These are phyloP conservation scores for Hyphodiscus sp. DNA, from an alignment of 2,329 filamentous ascomycete genomes.

Conservation along the genomic window DNA sequence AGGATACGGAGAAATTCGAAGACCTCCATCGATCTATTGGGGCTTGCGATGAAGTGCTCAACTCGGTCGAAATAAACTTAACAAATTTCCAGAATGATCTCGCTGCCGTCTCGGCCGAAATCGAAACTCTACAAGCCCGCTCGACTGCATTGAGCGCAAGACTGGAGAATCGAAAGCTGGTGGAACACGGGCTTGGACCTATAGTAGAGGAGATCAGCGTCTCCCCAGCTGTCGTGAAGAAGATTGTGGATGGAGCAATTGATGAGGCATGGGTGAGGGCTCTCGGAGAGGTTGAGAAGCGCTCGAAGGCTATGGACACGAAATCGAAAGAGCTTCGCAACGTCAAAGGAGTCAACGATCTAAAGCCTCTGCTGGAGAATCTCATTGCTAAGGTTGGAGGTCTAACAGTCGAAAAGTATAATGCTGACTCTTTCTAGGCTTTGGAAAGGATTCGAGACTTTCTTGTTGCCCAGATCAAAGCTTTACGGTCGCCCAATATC, in stretches of 20 bases:
- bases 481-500: constrained; percentile 87
- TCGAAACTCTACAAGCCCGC: constrained; percentile 83
- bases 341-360: constrained; percentile 73
- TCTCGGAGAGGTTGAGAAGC: constrained; percentile 76
- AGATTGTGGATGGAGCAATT: constrained; percentile 81
- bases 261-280: constrained; percentile 85
- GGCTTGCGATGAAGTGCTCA: constrained; percentile 87
- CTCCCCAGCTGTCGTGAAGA: constrained; percentile 73
- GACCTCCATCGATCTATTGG: constrained; percentile 83
- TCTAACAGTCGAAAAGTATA: background rate
- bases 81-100: constrained; percentile 91
- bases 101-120: constrained; percentile 86
- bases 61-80: constrained; percentile 87
- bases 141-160: constrained; percentile 78
- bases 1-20: constrained; percentile 78
- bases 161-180: constrained; percentile 80
- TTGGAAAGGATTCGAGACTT: constrained; percentile 91
- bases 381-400: constrained; percentile 66
- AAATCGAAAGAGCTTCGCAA: constrained; percentile 53
- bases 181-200: constrained; percentile 81
- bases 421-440: constrained; percentile 45
- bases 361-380: constrained; percentile 78
- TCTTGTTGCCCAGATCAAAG: constrained; percentile 89
- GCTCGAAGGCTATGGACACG: constrained; percentile 64
- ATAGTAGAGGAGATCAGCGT: constrained; percentile 89